Conservation (phyloP, 306 rosid species). For the Begonia fuchsioides region DNA sequence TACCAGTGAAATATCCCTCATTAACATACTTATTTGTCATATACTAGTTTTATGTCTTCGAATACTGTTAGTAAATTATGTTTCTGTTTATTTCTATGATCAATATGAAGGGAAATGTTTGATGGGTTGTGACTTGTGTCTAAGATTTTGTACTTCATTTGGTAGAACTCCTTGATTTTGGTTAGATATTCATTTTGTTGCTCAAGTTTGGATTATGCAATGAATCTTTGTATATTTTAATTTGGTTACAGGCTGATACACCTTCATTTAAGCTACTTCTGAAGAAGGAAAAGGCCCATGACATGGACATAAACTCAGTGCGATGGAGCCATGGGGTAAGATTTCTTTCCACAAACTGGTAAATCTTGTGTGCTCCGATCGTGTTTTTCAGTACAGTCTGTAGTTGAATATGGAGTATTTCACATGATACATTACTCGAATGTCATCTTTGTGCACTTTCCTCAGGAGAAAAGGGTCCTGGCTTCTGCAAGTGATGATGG, state of each 20-base stretch:
- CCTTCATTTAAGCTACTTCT: conserved; percentile 49
- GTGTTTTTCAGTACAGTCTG: no score
- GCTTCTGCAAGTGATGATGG: conserved; percentile 92
- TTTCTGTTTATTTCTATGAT: no score
- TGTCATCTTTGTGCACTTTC: background rate
- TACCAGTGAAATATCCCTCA: no score
- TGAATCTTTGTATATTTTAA: background rate
- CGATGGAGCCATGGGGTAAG: conserved; percentile 93
- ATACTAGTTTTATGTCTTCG: no score
- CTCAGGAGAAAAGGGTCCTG: conserved; percentile 57
- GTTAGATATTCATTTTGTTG: background rate
- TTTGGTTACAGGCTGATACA: conserved; percentile 38
- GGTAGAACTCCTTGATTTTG: background rate
- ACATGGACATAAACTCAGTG: conserved; percentile 68
- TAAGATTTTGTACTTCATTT: background rate
- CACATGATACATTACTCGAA: no score
- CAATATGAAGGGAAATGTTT: no score
- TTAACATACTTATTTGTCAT: no score
- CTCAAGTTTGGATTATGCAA: background rate
- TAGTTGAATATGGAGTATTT: no score
- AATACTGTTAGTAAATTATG: no score
- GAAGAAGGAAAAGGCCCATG: conserved; percentile 71
- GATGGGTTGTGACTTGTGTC: background rate
- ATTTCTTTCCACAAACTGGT: conserved; percentile 10
- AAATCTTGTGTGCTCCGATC: background rate